Base-by-base conservation (phyloP, 371 early-diverging fungal genomes). In the Mucor piriformis region DNA sequence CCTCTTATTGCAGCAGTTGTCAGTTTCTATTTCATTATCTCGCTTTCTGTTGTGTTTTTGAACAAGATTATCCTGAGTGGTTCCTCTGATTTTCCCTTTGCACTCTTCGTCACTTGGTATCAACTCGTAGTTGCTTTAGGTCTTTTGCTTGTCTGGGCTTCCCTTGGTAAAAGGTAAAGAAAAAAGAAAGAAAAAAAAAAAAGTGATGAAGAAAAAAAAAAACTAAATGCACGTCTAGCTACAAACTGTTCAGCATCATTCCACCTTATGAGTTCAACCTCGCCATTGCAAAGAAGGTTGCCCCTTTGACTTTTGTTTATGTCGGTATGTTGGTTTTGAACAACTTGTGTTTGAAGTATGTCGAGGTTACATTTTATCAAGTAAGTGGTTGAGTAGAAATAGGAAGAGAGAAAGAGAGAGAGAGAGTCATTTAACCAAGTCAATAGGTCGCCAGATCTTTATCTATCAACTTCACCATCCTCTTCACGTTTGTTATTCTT, bases 361-460 rank as follows among this genome's bases (percentile, higher is more conserved):
- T 88, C 34, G 86, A 89, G 64, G 87, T 88, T 23, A 88, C 89
- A 8, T 89, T 87, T 57, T 89, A 89, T 58, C 89, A 89, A 70
- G 84, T 79, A 76, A 55, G 50, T 33, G 20, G 16, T 2, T 20
- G 47, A 57, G 15, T 15, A 1, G 29, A 29, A 29, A 29, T 11
- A 34, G 10, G 18, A 18, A 6, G 29, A 18, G 4, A 12, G 37
- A 12, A 2, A 32, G 42, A 57, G 13, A 18, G 33, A 20, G 15
- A 25, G n/a, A 11, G 25, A 18, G 18, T 34, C 8, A 24, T 24
- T 49, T 34, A n/a, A 38, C 21, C 4, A 21, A 20, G 21, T 8
- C 12, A 18, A 21, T 58, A 83, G 83, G 86, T 88, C 32, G 89
- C 89, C 10, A 79, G 88, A 23, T 87, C 87, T 13, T 70, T 89